phyloP scores from a whole-genome alignment of 805 yeast genomes.

The Novakomyces olei region DNA sequence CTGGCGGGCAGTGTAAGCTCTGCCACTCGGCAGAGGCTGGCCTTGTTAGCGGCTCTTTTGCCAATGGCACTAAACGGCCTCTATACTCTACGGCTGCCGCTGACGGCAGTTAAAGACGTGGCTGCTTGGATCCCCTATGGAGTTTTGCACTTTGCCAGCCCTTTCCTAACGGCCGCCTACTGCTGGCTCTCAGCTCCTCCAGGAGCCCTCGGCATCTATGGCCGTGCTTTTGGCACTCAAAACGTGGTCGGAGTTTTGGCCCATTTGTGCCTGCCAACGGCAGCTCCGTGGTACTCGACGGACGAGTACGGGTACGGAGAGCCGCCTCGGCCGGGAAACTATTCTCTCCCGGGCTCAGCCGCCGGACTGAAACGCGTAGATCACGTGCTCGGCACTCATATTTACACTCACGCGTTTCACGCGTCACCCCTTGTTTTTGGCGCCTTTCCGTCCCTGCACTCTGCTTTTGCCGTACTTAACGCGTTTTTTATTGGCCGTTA shows the following conservation, averaged over 20 bases:
- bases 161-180: slow-evolving; percentile 62
- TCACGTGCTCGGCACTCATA: slow-evolving; percentile 46
- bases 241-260: slow-evolving; percentile 64
- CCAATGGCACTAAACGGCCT: background rate
- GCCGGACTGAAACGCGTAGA: slow-evolving; percentile 89
- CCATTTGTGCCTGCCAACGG: slow-evolving; percentile 74
- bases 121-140: slow-evolving; percentile 51
- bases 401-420: slow-evolving; percentile 61
- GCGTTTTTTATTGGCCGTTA: slow-evolving; percentile 65
- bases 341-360: slow-evolving; percentile 79
- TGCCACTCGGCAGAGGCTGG: background rate
- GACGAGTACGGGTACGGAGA: slow-evolving; percentile 36
- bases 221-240: slow-evolving; percentile 88
- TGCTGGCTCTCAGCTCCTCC: slow-evolving; percentile 85
- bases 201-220: slow-evolving; percentile 56
- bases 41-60: background rate
- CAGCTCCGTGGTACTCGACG: slow-evolving; percentile 88
- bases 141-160: slow-evolving; percentile 67
- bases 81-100: background rate
- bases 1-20: no score
- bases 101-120: background rate
- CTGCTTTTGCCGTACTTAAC: slow-evolving; percentile 88
- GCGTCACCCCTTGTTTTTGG: slow-evolving; percentile 90
- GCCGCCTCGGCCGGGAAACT: slow-evolving; percentile 59
- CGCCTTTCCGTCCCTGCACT: slow-evolving; percentile 66